Conservation (phyloP, 2,329 filamentous ascomycete genomes). For the Aureobasidium sp. region DNA sequence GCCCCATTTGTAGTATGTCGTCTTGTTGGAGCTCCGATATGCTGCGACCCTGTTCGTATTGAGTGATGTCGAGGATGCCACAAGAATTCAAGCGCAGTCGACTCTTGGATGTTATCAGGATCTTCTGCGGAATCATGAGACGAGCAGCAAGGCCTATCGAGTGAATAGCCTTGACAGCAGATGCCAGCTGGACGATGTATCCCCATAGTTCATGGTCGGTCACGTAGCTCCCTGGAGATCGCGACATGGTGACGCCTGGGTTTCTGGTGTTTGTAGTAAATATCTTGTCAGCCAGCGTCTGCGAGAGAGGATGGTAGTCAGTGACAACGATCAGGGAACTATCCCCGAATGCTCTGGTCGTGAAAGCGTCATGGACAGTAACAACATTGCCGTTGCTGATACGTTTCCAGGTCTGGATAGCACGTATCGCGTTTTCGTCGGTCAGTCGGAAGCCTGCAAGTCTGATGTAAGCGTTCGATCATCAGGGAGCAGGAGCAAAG, state of each 20-base stretch:
- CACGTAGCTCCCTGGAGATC: conserved; percentile 36
- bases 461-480: background rate
- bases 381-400: conserved; percentile 77
- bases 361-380: conserved; percentile 85
- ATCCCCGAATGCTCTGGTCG: conserved; percentile 85
- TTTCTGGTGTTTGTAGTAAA: conserved; percentile 38
- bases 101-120: conserved; percentile 84
- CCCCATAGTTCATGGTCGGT: conserved; percentile 77
- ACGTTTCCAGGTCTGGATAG: conserved; percentile 83
- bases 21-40: conserved; percentile 76
- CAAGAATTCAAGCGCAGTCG: conserved; percentile 83
- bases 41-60: conserved; percentile 64
- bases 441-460: conserved; percentile 68
- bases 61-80: conserved; percentile 80
- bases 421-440: conserved; percentile 80
- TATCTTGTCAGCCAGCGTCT: conserved; percentile 81
- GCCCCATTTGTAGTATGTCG: conserved; percentile 78
- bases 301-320: conserved; percentile 85
- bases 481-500: conserved; percentile 25
- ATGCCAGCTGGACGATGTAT: conserved; percentile 87
- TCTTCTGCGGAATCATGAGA: conserved; percentile 79
- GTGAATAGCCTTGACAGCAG: conserved; percentile 81
- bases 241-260: conserved; percentile 1
- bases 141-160: conserved; percentile 72
- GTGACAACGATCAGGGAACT: conserved; percentile 91